These are phyloP conservation scores for Lachnellula arida DNA, from an alignment of 2,329 filamentous ascomycete genomes.

Conservation along the genomic window DNA sequence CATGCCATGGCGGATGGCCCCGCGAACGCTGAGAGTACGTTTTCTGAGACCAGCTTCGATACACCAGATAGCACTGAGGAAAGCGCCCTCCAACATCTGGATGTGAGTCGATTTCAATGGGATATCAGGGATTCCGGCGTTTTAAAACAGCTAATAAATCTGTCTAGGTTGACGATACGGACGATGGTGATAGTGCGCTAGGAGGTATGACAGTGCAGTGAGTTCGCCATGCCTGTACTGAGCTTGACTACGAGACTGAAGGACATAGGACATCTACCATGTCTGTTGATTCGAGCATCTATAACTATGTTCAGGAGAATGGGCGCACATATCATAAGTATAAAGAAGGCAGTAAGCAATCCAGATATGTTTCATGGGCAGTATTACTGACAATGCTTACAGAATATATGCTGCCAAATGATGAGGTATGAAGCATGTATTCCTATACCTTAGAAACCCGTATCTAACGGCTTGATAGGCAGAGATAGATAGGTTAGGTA, in stretches of 20 bases:
- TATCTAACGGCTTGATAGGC: conserved; percentile 2
- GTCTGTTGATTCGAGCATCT: neutral
- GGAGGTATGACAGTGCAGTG: neutral
- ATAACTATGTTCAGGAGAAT: conserved; percentile 5
- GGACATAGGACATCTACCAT: neutral
- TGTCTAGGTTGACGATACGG: neutral
- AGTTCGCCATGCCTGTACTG: neutral
- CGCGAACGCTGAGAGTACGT: no score
- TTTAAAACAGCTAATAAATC: neutral
- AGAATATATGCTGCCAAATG: conserved; percentile 21
- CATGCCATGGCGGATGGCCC: no score
- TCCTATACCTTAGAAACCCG: neutral
- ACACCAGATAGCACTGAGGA: neutral
- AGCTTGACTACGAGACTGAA: neutral
- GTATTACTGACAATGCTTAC: neutral
- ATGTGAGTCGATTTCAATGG: neutral
- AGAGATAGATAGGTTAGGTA: conserved; percentile 16
- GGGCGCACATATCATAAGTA: conserved; percentile 15
- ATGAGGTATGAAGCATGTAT: conserved; percentile 7
- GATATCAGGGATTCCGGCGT: neutral
- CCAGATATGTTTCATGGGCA: neutral
- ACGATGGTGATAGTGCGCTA: neutral
- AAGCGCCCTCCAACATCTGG: conserved; percentile 1
- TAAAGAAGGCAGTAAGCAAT: conserved; percentile 14
- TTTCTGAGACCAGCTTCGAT: no score